Evolutionary conservation across 2,329 filamentous ascomycete genomes (phyloP).

Genomic region (Hymenotorrendiella dingleyae): DNA sequence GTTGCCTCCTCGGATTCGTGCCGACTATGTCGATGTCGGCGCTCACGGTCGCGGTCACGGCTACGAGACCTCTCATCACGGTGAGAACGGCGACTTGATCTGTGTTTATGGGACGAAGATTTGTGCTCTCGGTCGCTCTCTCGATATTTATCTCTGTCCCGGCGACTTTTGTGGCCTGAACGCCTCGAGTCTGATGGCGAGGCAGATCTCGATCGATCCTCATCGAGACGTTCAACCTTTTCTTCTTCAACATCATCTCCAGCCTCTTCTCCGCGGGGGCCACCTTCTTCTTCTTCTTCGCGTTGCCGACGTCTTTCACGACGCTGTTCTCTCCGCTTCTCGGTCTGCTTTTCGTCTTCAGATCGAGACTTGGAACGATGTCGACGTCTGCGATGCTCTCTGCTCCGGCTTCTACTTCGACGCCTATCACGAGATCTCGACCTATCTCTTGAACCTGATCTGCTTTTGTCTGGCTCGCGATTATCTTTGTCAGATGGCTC

Average conservation of each 20-base stretch:
- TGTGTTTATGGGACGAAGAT: constrained; percentile 33
- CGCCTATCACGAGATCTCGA: constrained; percentile 32
- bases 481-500: constrained; percentile 19
- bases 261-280: constrained; percentile 14
- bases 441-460: constrained; percentile 21
- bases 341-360: constrained; percentile 29
- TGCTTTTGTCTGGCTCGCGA: constrained; percentile 23
- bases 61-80: constrained; percentile 39
- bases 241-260: constrained; percentile 17
- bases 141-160: constrained; percentile 48
- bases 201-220: constrained; percentile 56
- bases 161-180: constrained; percentile 55
- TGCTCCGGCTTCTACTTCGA: constrained; percentile 19
- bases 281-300: constrained; percentile 22
- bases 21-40: constrained; percentile 25
- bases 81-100: constrained; percentile 46
- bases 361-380: constrained; percentile 27
- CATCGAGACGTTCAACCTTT: constrained; percentile 35
- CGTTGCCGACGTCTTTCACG: constrained; percentile 24
- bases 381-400: constrained; percentile 27
- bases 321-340: constrained; percentile 28
- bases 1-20: constrained; percentile 20
- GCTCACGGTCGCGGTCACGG: constrained; percentile 42
- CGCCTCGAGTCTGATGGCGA: constrained; percentile 55
- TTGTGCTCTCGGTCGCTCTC: constrained; percentile 38